phyloP scores from a whole-genome alignment of 2,329 filamentous ascomycete species.

The Pleoardoris graminearum region DNA sequence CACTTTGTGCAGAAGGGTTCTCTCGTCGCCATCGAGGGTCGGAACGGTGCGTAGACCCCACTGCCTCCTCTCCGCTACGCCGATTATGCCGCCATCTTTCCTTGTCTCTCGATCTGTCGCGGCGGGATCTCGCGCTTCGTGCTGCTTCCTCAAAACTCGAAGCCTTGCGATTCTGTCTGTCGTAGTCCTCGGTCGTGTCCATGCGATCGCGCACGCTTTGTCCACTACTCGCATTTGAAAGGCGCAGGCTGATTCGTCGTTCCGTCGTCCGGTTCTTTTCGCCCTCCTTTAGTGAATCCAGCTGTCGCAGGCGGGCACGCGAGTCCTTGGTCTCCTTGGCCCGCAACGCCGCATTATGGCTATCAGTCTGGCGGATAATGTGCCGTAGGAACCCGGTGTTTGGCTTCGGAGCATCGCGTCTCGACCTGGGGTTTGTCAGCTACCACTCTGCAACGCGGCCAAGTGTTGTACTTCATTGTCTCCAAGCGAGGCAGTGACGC shows the following conservation, averaged over 20 bases:
- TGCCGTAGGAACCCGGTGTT: constrained; percentile 89
- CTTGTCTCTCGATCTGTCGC: not conserved
- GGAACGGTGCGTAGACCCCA: constrained; percentile 12
- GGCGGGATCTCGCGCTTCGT: constrained; percentile 14
- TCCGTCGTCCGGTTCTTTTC: constrained; percentile 13
- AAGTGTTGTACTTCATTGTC: constrained; percentile 1
- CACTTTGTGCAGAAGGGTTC: constrained; percentile 11
- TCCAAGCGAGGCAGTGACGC: constrained; percentile 23
- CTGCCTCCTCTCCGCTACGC: constrained; percentile 12
- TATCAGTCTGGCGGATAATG: constrained; percentile 85
- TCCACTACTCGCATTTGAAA: constrained; percentile 19
- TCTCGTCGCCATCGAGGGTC: constrained; percentile 20
- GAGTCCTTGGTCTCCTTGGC: constrained; percentile 84
- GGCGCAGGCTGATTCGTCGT: constrained; percentile 16
- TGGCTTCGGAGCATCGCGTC: constrained; percentile 74
- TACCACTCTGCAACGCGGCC: not conserved
- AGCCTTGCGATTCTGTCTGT: constrained; percentile 6
- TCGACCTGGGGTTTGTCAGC: constrained; percentile 53
- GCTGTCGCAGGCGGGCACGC: constrained; percentile 64
- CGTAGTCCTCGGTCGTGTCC: constrained; percentile 21
- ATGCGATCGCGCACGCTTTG: constrained; percentile 22
- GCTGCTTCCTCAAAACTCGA: constrained; percentile 14
- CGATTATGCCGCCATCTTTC: constrained; percentile 7
- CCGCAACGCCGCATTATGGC: constrained; percentile 83
- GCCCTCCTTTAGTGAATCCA: constrained; percentile 27